A percentile compares a stretch with the other conserved stretches of the same genome.
Evolutionary conservation across 305 asterid species (phyloP).

Genomic region (Fraxinus sp.): DNA sequence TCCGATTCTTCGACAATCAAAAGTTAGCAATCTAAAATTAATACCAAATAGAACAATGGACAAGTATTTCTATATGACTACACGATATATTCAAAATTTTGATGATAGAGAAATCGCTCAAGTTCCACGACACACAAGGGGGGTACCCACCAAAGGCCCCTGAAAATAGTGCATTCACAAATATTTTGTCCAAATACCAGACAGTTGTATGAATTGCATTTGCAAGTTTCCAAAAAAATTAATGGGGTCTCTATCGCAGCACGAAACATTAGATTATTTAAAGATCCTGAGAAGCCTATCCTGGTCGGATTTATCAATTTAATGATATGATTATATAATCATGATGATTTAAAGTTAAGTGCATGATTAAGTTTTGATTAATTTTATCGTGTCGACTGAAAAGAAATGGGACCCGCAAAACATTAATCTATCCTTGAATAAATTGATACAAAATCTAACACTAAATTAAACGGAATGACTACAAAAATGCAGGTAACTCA

Average conservation of each 20-base stretch:
- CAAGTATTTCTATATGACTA: neutral
- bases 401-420: neutral
- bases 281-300: conserved; percentile 1
- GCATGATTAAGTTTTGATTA: neutral
- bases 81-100: neutral
- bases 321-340: neutral
- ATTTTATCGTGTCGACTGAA: neutral
- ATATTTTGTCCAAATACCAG: neutral
- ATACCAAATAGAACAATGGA: neutral
- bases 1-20: neutral
- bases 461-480: neutral
- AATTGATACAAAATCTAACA: neutral
- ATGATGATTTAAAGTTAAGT: neutral
- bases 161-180: neutral
- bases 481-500: neutral
- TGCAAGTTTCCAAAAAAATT: neutral
- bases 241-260: neutral
- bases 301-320: neutral
- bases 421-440: neutral
- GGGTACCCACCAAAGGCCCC: neutral
- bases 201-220: neutral
- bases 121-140: neutral
- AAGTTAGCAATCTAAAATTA: neutral
- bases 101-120: neutral
- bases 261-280: neutral